Conservation (phyloP, 805 yeast species). For the Candida takata region DNA sequence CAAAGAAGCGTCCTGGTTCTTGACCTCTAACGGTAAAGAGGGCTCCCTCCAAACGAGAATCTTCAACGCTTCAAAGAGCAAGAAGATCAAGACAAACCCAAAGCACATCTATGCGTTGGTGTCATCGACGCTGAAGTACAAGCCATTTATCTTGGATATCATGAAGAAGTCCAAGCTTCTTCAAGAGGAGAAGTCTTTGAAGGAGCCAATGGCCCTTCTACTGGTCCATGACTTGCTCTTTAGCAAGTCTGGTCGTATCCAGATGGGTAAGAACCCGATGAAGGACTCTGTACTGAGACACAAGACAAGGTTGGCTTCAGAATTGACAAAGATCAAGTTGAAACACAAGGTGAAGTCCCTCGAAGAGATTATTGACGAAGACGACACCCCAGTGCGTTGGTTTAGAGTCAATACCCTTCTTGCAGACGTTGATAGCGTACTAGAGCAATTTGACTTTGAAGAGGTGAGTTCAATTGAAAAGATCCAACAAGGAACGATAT, state of each 20-base stretch:
- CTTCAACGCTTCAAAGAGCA: conserved; percentile 40
- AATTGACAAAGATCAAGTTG: conserved; percentile 68
- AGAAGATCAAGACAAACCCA: conserved; percentile 56
- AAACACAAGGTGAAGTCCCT: conserved; percentile 57
- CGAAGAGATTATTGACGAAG: conserved; percentile 45
- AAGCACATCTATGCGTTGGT: conserved; percentile 84
- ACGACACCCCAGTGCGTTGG: conserved; percentile 77
- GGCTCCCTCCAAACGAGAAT: conserved; percentile 52
- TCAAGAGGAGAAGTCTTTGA: conserved; percentile 43
- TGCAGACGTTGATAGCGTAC: conserved; percentile 27
- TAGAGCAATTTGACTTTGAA: conserved; percentile 34
- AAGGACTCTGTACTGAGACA: conserved; percentile 75
- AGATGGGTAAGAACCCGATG: conserved; percentile 80
- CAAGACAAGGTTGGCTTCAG: conserved; percentile 77
- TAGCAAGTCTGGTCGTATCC: conserved; percentile 71
- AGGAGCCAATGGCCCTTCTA: conserved; percentile 49
- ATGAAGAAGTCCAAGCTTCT: conserved; percentile 65
- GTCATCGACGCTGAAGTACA: conserved; percentile 66
- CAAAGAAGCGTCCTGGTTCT: conserved; percentile 30
- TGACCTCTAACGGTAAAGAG: conserved; percentile 29
- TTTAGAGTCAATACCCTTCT: conserved; percentile 65
- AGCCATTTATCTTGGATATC: conserved; percentile 53
- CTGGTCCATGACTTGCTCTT: conserved; percentile 78
- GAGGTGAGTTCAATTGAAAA: conserved; percentile 40
- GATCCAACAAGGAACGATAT: conserved; percentile 50